phyloP scores from a whole-genome alignment of 2,329 filamentous ascomycete genomes.

The Cercospora sojina region DNA sequence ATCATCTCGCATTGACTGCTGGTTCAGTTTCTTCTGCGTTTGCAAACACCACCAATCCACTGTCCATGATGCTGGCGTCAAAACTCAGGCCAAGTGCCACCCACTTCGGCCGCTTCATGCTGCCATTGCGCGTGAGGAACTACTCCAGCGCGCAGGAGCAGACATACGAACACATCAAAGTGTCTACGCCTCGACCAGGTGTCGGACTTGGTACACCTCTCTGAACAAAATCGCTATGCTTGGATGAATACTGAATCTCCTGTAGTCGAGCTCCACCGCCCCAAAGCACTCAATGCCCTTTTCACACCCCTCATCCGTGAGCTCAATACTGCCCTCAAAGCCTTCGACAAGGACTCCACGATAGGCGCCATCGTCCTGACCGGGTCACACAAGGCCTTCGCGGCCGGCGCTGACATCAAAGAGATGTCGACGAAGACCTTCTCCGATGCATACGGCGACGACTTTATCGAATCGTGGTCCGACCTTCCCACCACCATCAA shows the following conservation, averaged over 20 bases:
- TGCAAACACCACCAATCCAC: neutral
- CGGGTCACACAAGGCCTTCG: conserved; percentile 85
- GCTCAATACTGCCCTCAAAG: conserved; percentile 73
- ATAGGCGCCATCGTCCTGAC: conserved; percentile 81
- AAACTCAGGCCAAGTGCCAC: conserved; percentile 59
- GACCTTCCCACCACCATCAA: conserved; percentile 78
- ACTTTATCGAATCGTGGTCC: conserved; percentile 97
- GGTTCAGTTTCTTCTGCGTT: neutral
- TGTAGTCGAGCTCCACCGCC: conserved; percentile 85
- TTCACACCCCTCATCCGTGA: conserved; percentile 87
- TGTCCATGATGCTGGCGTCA: conserved; percentile 33
- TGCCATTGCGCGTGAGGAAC: conserved; percentile 55
- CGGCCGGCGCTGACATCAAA: conserved; percentile 96
- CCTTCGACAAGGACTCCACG: conserved; percentile 67
- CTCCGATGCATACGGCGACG: conserved; percentile 76
- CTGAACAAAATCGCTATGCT: neutral
- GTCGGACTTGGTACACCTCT: conserved; percentile 72
- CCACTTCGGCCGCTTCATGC: conserved; percentile 57
- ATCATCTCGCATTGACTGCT: neutral
- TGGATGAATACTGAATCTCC: neutral
- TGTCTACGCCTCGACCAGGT: conserved; percentile 79
- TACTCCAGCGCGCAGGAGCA: conserved; percentile 48
- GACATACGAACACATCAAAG: conserved; percentile 77
- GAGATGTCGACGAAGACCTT: conserved; percentile 96
- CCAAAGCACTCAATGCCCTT: conserved; percentile 92